Conservation (phyloP, 805 yeast genomes). For the Scheffersomyces lignosus region DNA sequence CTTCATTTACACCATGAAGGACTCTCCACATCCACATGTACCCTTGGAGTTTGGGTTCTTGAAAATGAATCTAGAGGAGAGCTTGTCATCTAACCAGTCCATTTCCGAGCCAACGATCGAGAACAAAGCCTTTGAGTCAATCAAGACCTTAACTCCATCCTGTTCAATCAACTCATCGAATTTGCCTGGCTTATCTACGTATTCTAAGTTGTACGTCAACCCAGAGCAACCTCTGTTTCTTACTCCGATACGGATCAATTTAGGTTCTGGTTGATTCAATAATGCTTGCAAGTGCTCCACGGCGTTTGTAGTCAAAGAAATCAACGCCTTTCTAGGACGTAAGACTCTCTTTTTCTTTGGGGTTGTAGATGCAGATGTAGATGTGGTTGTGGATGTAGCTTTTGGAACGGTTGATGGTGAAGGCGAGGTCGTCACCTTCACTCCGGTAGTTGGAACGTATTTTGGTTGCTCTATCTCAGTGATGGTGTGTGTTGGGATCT, state of each 20-base stretch:
- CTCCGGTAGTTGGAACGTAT: neutral
- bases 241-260: constrained; percentile 91
- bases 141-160: constrained; percentile 88
- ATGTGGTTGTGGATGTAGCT: constrained; percentile 4
- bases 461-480: constrained; percentile 2
- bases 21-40: constrained; percentile 98
- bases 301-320: constrained; percentile 77
- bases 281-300: constrained; percentile 66
- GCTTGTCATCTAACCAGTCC: constrained; percentile 97
- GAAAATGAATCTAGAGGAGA: constrained; percentile 86
- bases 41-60: constrained; percentile 96
- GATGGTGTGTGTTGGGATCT: neutral
- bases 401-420: neutral
- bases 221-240: constrained; percentile 97
- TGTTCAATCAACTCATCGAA: constrained; percentile 93
- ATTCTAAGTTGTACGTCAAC: constrained; percentile 84
- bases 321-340: constrained; percentile 87
- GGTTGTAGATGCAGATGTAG: constrained; percentile 6
- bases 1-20: constrained; percentile 78
- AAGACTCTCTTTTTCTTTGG: constrained; percentile 57
- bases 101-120: constrained; percentile 95
- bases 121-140: constrained; percentile 94
- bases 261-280: constrained; percentile 79
- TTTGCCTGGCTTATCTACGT: constrained; percentile 87
- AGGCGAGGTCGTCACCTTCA: too few species aligned